phyloP scores from a whole-genome alignment of 2,329 filamentous ascomycete species.

The Allantophomopsis lycopodina region DNA sequence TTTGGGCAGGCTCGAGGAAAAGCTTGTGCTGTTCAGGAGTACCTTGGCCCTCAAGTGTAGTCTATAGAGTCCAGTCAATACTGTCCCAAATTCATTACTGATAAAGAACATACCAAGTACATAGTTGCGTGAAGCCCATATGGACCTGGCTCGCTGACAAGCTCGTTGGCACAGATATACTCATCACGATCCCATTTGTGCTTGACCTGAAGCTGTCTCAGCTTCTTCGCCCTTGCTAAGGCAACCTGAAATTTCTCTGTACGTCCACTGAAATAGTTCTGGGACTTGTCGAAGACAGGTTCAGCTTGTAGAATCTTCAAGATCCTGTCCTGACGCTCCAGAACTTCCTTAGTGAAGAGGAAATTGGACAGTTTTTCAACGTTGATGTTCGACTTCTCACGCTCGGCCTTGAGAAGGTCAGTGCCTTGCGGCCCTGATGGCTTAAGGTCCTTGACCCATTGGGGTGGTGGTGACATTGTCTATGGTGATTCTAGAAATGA shows the following conservation, averaged over 20 bases:
- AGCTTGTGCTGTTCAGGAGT: constrained; percentile 60
- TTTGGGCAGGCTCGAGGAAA: constrained; percentile 54
- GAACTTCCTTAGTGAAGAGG: constrained; percentile 51
- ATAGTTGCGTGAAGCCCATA: constrained; percentile 60
- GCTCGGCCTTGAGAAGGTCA: constrained; percentile 56
- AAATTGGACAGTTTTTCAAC: constrained; percentile 55
- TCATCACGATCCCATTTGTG: constrained; percentile 57
- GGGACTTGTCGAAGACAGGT: constrained; percentile 63
- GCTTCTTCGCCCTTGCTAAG: constrained; percentile 54
- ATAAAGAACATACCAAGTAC: constrained; percentile 38
- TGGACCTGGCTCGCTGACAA: constrained; percentile 61
- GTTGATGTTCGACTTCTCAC: constrained; percentile 51
- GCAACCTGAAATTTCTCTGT: constrained; percentile 56
- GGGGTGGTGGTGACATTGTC: constrained; percentile 17
- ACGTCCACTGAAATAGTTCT: constrained; percentile 62
- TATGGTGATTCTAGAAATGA: constrained; percentile 1
- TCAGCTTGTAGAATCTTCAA: constrained; percentile 52
- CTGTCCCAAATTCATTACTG: not conserved
- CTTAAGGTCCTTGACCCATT: constrained; percentile 55
- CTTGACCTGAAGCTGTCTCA: constrained; percentile 51
- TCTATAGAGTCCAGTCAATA: constrained; percentile 21
- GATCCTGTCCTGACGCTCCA: constrained; percentile 46
- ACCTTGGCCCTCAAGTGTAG: constrained; percentile 57
- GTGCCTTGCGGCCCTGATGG: constrained; percentile 53
- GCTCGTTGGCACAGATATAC: constrained; percentile 46